Evolutionary conservation across 805 yeast genomes (phyloP).

Genomic region (Zygoascus bituminiphila): DNA sequence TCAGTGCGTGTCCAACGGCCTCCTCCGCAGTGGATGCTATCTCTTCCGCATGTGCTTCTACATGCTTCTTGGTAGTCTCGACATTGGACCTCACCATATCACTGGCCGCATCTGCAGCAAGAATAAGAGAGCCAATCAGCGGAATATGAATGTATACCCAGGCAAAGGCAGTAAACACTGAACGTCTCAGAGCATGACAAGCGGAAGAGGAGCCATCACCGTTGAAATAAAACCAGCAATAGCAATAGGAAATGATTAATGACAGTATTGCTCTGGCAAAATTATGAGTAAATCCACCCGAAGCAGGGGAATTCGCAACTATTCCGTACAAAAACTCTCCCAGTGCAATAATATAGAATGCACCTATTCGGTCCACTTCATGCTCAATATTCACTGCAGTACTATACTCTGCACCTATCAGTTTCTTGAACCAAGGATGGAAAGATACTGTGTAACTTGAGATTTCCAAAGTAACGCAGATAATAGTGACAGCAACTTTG

Average conservation of each 20-base stretch:
- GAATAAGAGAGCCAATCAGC: conserved; percentile 38
- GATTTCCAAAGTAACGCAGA: conserved; percentile 37
- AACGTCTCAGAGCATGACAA: conserved; percentile 46
- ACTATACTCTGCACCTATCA: conserved; percentile 37
- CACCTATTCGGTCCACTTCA: conserved; percentile 52
- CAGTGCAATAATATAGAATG: conserved; percentile 54
- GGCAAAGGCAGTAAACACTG: conserved; percentile 36
- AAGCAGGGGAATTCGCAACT: conserved; percentile 43
- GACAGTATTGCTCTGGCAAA: conserved; percentile 43
- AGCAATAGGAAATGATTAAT: conserved; percentile 39
- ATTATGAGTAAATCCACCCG: conserved; percentile 36
- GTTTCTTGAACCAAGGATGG: conserved; percentile 42
- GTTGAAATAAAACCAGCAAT: conserved; percentile 47
- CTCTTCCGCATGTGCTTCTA: conserved; percentile 5
- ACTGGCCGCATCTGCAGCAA: conserved; percentile 54
- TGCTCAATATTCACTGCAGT: conserved; percentile 62
- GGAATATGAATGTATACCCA: conserved; percentile 46
- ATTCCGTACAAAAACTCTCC: conserved; percentile 54
- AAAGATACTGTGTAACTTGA: conserved; percentile 31
- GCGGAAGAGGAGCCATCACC: conserved; percentile 44
- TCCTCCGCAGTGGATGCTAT: conserved; percentile 1
- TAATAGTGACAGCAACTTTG: conserved; percentile 39
- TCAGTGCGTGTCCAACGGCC: conserved; percentile 3
- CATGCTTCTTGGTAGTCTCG: conserved; percentile 18
- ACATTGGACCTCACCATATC: conserved; percentile 34